Evolutionary conservation across 345 rosid species (phyloP), one percentile per base, ranked within the genome.

Genomic region (Salix purpurea): DNA sequence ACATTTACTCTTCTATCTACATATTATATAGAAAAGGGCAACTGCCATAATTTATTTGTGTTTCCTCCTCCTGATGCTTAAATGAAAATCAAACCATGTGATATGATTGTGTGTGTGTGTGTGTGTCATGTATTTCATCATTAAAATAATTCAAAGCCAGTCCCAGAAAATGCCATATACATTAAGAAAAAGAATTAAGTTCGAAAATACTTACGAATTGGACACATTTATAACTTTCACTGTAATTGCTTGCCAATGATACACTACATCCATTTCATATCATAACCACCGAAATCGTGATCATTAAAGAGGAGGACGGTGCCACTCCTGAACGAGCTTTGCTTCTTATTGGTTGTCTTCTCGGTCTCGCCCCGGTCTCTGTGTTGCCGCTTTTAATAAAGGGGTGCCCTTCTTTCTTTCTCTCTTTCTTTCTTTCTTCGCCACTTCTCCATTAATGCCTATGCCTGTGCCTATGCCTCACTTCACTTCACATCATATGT

Each of bases 321-420:
- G 98, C 97, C 23, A 92, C 99, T 65, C 99, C 99, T 23, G 98
- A 95, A 69, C 93, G 99, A 97, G 98, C 96, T 42, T 80, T 95
- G 79, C 90, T 95, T 65, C 97, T 96, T 48, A 84, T 96, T 69
- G 92, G 98, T 3, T 91, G 97, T 85, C 91, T 95, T 68, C 90
- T 95, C 28, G 97, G 97, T 62, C 93, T 95, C 28, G 96, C 97
- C 72, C 97, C 34, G 99, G 98, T 72, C 87, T 95, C 65, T 91
- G 88, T 50, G 99, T 95, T 5, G 97, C 99, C n/a, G 94, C 90
- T 19, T 96, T 96, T 84, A 93, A 89, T 73, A 87, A 85, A 69
- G 97, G 97, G 89, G 99, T 94, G 77, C 21, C 89, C 30, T 30
- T 30, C 2, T 30, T 30, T 30, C 30, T 30, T 2, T 30, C 30